Evolutionary conservation across 1,139 yeast species (phyloP).

Genomic region (Kodamaea fungicola): DNA sequence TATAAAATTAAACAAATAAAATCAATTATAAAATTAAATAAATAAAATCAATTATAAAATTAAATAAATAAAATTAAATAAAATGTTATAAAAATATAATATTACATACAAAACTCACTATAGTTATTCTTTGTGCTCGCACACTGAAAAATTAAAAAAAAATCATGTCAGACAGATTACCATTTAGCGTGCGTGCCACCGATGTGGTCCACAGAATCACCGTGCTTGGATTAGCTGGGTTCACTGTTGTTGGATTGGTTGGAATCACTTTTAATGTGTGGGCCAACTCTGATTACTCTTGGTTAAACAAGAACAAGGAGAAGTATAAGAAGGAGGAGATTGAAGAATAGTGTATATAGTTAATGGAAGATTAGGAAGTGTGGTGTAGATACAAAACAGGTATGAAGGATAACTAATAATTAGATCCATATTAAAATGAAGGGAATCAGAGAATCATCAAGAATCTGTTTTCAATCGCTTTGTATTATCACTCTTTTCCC

Average conservation of each 20-base stretch:
- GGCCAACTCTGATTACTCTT: conserved; percentile 38
- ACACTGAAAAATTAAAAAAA: neutral
- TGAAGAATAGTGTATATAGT: conserved; percentile 10
- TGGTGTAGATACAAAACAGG: no score
- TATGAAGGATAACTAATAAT: no score
- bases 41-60: no score
- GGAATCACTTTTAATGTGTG: conserved; percentile 22
- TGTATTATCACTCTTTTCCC: neutral
- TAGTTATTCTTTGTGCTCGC: neutral
- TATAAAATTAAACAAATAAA: no score
- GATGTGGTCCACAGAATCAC: conserved; percentile 26
- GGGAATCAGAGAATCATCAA: no score
- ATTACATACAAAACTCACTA: neutral
- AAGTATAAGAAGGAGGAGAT: conserved; percentile 33
- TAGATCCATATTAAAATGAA: no score
- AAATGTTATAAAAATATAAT: neutral
- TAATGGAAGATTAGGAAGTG: conserved; percentile 1
- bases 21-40: no score
- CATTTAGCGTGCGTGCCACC: conserved; percentile 39
- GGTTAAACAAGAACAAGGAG: conserved; percentile 41
- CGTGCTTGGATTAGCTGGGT: conserved; percentile 25
- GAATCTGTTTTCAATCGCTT: neutral
- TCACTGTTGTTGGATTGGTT: conserved; percentile 37
- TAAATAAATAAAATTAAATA: no score
- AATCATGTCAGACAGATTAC: conserved; percentile 33